Evolutionary conservation across 1,139 yeast genomes (phyloP).

Genomic region (Protomyces macrosporus): DNA sequence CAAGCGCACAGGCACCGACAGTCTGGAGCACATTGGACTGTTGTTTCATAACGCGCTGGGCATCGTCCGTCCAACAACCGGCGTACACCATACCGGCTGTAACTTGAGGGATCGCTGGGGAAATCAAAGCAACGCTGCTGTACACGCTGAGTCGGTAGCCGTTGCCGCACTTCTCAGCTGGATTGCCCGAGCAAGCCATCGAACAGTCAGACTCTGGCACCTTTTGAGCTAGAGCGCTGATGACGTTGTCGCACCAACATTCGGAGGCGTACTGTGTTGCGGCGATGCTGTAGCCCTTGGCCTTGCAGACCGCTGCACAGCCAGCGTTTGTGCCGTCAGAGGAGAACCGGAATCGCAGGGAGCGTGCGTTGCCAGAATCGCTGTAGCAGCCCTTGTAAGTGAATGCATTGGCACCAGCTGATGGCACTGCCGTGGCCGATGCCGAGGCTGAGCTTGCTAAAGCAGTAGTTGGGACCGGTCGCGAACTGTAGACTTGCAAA

Average conservation of each 20-base stretch:
- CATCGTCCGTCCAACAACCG: constrained; percentile 15
- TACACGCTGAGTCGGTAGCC: constrained; percentile 20
- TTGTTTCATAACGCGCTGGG: constrained; percentile 15
- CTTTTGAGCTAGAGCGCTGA: constrained; percentile 1
- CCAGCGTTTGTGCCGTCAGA: constrained; percentile 13
- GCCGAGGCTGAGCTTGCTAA: not conserved
- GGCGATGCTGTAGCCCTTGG: constrained; percentile 24
- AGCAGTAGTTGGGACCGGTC: not conserved
- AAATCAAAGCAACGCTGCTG: constrained; percentile 8
- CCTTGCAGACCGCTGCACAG: constrained; percentile 7
- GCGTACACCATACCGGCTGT: constrained; percentile 14
- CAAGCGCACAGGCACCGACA: constrained; percentile 11
- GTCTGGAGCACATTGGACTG: not conserved
- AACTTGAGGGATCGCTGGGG: constrained; percentile 2
- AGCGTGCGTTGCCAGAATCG: constrained; percentile 7
- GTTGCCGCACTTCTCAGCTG: constrained; percentile 12
- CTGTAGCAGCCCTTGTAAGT: constrained; percentile 21
- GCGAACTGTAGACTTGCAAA: constrained; percentile 20
- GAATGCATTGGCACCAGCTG: not conserved
- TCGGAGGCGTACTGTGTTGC: constrained; percentile 26
- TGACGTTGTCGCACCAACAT: constrained; percentile 27
- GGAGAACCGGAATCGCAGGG: constrained; percentile 6
- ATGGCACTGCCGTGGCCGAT: not conserved
- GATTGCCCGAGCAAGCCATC: constrained; percentile 24
- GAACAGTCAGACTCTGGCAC: constrained; percentile 18